Evolutionary conservation across 495 filamentous ascomycete genomes (phyloP), one percentile per base, ranked within the genome.

Genomic region (Neurospora sp.): DNA sequence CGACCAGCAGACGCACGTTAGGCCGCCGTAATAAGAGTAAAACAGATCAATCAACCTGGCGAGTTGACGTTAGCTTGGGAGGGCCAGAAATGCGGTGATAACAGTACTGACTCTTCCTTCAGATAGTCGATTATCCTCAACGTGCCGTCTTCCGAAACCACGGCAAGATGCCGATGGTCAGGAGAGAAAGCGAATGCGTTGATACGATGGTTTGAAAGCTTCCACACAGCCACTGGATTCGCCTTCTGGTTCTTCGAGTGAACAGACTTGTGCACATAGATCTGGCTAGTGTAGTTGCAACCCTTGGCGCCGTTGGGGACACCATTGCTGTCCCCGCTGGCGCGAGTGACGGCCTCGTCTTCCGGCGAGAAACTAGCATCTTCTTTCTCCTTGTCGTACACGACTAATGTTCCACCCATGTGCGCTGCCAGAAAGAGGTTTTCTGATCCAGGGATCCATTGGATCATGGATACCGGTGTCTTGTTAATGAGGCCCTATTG

Each of bases 341-440:
- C 31, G 66, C 82, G 83, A 9, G 82, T 76, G 39, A 81, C 79
- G 40, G 82, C 80, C 39, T 83, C 82, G 17, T 85, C 84, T 42
- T 90, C 88, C 0, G 85, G 82, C 5, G 77, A 81, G 73, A 88
- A 88, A 34, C 82, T 79, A 3, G 92, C 92, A 82, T 99, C 96
- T 76, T 99, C 96, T 79, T 97, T 98, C 79, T 98, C 96, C 84
- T 98, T 98, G 81, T 99, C 96, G 77, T 98, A 99, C 4, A 98
- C 94, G 8, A 99, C 89, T 70, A 99, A 81, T n/a, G 92, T 89
- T 10, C 96, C 96, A 79, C 98, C 95, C 84, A 93, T 92, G 82
- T 99, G 94, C 3, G 94, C 91, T 13, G 95, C 94, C 37, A 98
- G 85, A 78, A 99, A 98, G 36, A 98, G 84, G 77, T 93, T 93